Evolutionary conservation across 2,329 filamentous ascomycete genomes (phyloP), one percentile per base, ranked within the genome.

Genomic region (Alternaria longipes): DNA sequence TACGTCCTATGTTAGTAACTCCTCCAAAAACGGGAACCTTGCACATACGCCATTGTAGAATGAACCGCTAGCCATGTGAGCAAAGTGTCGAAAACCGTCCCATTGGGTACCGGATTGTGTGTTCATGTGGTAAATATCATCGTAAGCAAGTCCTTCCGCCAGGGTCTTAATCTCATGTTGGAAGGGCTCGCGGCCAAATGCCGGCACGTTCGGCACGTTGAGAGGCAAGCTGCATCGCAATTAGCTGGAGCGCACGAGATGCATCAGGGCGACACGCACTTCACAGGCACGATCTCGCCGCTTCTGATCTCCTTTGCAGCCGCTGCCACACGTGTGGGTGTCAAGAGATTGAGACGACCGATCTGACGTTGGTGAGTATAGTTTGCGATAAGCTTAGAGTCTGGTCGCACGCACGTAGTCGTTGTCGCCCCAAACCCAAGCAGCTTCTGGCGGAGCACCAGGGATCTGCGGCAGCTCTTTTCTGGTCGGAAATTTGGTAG

Each of bases 361-460:
- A 83, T 75, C 80, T 77, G 75, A 7, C 14, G 6, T 12, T 7
- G 12, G 46, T 65, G 18, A 65, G 50, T 49, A 34, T 22, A 18
- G 18, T 14, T 34, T 5, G 30, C 14, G 16, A 36, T 1, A 34
- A 34, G 18, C 34, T 34, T 36, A n/a, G 30, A n/a, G 0, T 36
- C n/a, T 11, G 46, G 30, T 36, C 30, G 18, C 9, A 8, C 8
- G 2, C 65, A 86, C 81, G 64, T 81, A 77, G 66, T 87, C 86
- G 69, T 86, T 79, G 41, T 84, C 79, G 12, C 86, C 86, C 86
- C 86, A 88, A 26, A 87, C 83, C 86, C 86, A 89, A 18, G 86
- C 85, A 18, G 86, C 85, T 28, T 81, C 84, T 18, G 84, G 78
- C 0, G 86, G 86, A 2, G 85, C 85, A 34, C 82, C 83, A 1